phyloP scores from a whole-genome alignment of 805 yeast species.

The Candida wancherniae region DNA sequence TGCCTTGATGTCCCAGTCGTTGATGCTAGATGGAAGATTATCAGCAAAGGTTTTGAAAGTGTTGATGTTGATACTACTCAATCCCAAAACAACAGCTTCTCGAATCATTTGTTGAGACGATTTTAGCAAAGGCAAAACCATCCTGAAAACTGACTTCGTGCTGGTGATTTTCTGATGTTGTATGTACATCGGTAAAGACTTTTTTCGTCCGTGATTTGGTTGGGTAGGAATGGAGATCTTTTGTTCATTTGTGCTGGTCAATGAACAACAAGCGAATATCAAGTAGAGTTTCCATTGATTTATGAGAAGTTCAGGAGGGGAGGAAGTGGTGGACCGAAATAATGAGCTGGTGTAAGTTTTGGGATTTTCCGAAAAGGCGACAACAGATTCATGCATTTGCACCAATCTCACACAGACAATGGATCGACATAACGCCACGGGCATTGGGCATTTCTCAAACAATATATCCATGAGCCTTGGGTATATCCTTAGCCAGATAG shows the following conservation, averaged over 20 bases:
- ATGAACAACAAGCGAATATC: slow-evolving; percentile 85
- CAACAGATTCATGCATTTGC: slow-evolving; percentile 70
- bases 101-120: slow-evolving; percentile 65
- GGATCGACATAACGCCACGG: slow-evolving; percentile 88
- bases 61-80: slow-evolving; percentile 86
- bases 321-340: slow-evolving; percentile 22
- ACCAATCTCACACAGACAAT: slow-evolving; percentile 85
- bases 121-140: slow-evolving; percentile 77
- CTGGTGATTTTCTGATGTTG: slow-evolving; percentile 92
- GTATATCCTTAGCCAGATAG: slow-evolving; percentile 89
- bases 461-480: slow-evolving; percentile 70
- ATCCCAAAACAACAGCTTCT: slow-evolving; percentile 85
- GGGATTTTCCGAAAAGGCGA: slow-evolving; percentile 48
- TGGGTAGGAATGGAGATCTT: slow-evolving; percentile 50
- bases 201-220: slow-evolving; percentile 62
- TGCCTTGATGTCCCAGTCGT: slow-evolving; percentile 38
- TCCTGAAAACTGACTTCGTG: slow-evolving; percentile 80
- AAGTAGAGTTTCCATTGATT: slow-evolving; percentile 88
- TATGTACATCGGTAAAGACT: slow-evolving; percentile 72
- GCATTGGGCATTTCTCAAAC: slow-evolving; percentile 81
- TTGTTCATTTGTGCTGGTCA: slow-evolving; percentile 87
- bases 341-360: slow-evolving; percentile 34
- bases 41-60: slow-evolving; percentile 80
- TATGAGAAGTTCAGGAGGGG: slow-evolving; percentile 65
- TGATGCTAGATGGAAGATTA: slow-evolving; percentile 58